Percentiles rank a stretch among this genome's conserved stretches.
These are phyloP conservation scores for Yamadazyma sp. DNA, from an alignment of 1,139 yeast species.

Conservation along the genomic window DNA sequence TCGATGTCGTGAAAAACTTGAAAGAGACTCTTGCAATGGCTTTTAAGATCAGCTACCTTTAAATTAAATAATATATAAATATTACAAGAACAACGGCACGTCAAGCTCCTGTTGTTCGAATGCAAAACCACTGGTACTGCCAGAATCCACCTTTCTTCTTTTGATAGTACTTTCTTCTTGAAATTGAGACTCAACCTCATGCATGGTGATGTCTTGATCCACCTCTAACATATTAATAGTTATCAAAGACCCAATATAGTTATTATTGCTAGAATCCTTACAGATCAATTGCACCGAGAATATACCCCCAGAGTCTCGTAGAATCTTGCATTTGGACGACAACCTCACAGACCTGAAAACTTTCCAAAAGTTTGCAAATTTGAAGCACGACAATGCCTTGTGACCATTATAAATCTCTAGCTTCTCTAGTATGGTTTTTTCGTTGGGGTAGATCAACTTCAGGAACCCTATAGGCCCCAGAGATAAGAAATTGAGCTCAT, in stretches of 20 bases:
- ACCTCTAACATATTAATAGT: constrained; percentile 60
- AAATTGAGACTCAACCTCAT: constrained; percentile 9
- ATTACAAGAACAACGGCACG: constrained; percentile 16
- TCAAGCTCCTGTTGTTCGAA: constrained; percentile 9
- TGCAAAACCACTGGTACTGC: neutral
- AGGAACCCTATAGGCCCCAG: constrained; percentile 69
- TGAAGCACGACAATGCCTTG: constrained; percentile 29
- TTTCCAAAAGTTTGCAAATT: constrained; percentile 53
- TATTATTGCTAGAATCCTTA: constrained; percentile 27
- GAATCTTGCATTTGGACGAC: constrained; percentile 58
- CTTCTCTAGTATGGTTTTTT: constrained; percentile 58
- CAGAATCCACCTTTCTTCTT: constrained; percentile 9
- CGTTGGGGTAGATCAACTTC: constrained; percentile 67
- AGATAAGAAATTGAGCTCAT: constrained; percentile 56
- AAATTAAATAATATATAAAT: constrained; percentile 5
- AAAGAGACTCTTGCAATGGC: constrained; percentile 46
- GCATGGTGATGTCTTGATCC: constrained; percentile 10
- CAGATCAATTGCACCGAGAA: constrained; percentile 48
- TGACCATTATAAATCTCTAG: constrained; percentile 21
- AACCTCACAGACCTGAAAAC: constrained; percentile 54
- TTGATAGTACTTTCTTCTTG: constrained; percentile 6
- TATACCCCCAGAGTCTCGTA: constrained; percentile 58
- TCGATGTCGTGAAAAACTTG: constrained; percentile 31
- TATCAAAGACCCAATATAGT: constrained; percentile 59
- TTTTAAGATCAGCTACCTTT: constrained; percentile 42